Conservation (phyloP, 768 basidiomycete species). For the Suillus plorans region DNA sequence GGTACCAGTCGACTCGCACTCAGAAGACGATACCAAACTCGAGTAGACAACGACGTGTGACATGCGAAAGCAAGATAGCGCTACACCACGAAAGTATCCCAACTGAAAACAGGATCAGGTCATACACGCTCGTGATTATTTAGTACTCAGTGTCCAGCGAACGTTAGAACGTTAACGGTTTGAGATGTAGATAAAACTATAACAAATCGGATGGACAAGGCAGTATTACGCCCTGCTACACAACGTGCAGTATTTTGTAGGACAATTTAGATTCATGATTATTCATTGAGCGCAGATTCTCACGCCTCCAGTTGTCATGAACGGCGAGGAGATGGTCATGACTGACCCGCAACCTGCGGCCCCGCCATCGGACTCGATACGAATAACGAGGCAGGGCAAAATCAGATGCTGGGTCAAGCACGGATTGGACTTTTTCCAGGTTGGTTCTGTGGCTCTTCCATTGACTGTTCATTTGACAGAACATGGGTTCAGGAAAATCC, state of each 20-base stretch:
- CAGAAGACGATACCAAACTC: not conserved
- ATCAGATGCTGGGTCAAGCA: conserved; percentile 51
- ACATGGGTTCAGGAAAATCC: conserved; percentile 42
- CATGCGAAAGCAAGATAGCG: too few relatives aligned
- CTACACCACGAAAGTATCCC: not conserved
- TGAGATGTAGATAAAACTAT: not conserved
- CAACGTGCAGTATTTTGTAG: not conserved
- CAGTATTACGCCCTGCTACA: too few relatives aligned
- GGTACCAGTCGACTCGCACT: too few relatives aligned
- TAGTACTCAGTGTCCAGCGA: not conserved
- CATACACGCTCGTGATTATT: not conserved
- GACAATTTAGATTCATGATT: not conserved
- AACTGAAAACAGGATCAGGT: not conserved
- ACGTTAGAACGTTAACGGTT: not conserved
- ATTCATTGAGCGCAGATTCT: not conserved
- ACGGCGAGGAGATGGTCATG: not conserved
- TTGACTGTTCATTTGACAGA: not conserved
- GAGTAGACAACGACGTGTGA: too few relatives aligned
- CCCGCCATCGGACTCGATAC: conserved; percentile 34
- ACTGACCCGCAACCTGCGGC: not conserved
- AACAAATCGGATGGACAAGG: not conserved
- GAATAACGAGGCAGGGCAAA: conserved; percentile 59
- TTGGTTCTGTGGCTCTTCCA: conserved; percentile 24
- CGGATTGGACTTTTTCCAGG: conserved; percentile 55
- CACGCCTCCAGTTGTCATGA: not conserved